A percentile compares a stretch with the other conserved stretches of the same genome.
Conservation (phyloP, 345 rosid species). For the Pistacia atlantica region DNA sequence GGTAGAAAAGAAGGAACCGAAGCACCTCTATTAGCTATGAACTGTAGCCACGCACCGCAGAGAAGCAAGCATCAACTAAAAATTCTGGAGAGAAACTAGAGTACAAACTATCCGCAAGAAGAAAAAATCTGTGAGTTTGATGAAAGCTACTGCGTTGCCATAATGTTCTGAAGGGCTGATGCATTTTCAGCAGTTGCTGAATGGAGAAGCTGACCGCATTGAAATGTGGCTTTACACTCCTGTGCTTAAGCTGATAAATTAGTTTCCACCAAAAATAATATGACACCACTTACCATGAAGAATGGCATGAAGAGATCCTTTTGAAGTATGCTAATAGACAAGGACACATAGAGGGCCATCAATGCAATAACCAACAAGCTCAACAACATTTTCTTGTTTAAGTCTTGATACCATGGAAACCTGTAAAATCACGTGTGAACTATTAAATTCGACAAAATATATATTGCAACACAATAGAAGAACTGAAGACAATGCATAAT, state of each 20-base stretch:
- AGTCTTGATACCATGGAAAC: no score
- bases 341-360: no score
- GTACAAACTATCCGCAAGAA: not conserved
- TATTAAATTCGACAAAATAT: no score
- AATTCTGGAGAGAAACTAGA: not conserved
- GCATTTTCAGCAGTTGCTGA: not conserved
- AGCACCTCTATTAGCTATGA: not conserved
- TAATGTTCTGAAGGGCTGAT: not conserved
- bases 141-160: not conserved
- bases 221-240: not conserved
- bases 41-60: not conserved
- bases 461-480: no score
- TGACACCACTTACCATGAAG: no score
- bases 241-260: slow-evolving; percentile 11
- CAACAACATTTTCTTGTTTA: no score
- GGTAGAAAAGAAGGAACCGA: not conserved
- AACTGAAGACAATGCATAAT: no score
- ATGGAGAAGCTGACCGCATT: not conserved
- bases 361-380: no score
- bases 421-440: no score
- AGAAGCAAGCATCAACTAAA: not conserved
- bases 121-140: not conserved
- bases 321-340: no score
- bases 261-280: slow-evolving; percentile 16
- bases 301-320: no score